A percentile compares a stretch with the other conserved stretches of the same genome.
These are phyloP conservation scores for Russula olivacea DNA, from an alignment of 768 basidiomycete species.

Conservation along the genomic window DNA sequence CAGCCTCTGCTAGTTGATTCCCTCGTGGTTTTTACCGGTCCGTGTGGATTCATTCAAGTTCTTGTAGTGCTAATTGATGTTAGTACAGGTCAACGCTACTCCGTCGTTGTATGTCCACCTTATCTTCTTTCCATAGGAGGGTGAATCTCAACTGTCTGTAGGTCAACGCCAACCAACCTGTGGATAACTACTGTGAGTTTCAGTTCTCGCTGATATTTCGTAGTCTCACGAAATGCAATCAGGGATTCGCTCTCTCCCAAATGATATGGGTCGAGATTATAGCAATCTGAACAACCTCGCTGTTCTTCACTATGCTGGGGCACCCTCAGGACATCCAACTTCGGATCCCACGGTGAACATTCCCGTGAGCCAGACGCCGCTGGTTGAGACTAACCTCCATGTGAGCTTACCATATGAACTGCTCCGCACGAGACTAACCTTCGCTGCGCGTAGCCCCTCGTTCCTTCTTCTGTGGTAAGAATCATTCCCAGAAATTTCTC, in stretches of 20 bases:
- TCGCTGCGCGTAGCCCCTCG: neutral
- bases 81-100: neutral
- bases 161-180: neutral
- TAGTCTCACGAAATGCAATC: neutral
- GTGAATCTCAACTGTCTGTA: neutral
- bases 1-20: conserved; percentile 18
- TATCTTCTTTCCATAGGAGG: neutral
- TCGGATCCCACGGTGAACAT: neutral
- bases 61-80: neutral
- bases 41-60: neutral
- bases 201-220: neutral
- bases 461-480: neutral
- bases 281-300: neutral
- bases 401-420: neutral
- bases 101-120: neutral
- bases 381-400: neutral
- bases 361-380: neutral
- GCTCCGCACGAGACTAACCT: neutral
- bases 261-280: neutral
- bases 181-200: neutral
- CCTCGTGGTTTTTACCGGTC: conserved; percentile 15
- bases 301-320: neutral
- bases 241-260: neutral
- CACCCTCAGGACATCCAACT: neutral
- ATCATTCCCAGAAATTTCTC: neutral